phyloP scores from a whole-genome alignment of 345 rosid species.

The Eucalyptus caleyi region DNA sequence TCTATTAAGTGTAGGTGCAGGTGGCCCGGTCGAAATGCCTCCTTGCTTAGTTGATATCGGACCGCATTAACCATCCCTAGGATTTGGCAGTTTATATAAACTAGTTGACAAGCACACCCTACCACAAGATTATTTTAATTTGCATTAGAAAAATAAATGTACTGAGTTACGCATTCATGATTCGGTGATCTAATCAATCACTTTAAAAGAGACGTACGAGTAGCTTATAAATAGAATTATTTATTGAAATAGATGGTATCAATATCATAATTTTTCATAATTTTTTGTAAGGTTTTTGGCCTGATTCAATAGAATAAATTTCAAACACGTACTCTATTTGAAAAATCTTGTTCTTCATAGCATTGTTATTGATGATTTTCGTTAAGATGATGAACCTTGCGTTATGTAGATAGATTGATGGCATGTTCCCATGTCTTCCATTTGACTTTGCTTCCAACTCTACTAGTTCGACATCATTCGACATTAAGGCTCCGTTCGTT shows the following conservation, averaged over 20 bases:
- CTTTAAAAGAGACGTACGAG: not conserved
- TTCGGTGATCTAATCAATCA: not conserved
- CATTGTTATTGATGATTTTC: not conserved
- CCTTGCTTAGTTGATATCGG: not conserved
- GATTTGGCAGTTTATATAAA: not conserved
- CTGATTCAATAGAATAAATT: not conserved
- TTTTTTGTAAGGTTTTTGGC: not conserved
- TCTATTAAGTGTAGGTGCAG: not conserved
- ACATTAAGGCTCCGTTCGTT: not conserved
- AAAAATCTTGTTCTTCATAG: not conserved
- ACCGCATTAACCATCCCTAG: not conserved
- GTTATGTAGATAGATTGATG: not conserved
- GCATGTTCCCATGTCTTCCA: not conserved
- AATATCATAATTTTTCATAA: not conserved
- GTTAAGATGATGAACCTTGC: not conserved
- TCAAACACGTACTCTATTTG: not conserved
- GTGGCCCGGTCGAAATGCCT: not conserved
- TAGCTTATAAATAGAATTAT: not conserved
- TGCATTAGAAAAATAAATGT: not conserved
- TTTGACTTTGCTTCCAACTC: not conserved
- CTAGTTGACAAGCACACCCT: not conserved
- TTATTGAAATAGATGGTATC: not conserved
- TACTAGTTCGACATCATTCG: not conserved
- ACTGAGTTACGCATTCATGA: not conserved
- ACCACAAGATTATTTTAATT: not conserved